phyloP scores from a whole-genome alignment of 345 rosid genomes.

The Stellera chamaejasme region DNA sequence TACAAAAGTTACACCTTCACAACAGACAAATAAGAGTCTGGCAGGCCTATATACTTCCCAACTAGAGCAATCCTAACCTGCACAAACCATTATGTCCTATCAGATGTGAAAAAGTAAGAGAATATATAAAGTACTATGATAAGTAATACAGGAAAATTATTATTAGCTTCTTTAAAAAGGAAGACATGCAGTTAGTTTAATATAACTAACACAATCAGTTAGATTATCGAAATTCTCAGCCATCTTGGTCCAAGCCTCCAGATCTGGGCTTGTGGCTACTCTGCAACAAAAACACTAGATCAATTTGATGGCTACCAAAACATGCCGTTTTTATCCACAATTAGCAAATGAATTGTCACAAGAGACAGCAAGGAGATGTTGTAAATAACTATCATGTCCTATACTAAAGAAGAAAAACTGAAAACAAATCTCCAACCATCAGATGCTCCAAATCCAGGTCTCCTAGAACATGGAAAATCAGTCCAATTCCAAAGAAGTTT shows the following conservation, averaged over 20 bases:
- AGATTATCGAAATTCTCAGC: conserved; percentile 66
- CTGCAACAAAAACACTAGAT: conserved; percentile 37
- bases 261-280: conserved; percentile 54
- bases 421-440: conserved; percentile 2
- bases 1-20: conserved; percentile 47
- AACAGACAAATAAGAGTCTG: conserved; percentile 94
- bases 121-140: neutral
- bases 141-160: too few species aligned
- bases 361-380: neutral
- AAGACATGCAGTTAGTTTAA: conserved; percentile 10
- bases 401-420: neutral
- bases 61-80: conserved; percentile 97
- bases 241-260: conserved; percentile 71
- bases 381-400: neutral
- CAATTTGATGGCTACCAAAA: conserved; percentile 13
- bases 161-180: conserved; percentile 1
- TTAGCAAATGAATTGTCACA: conserved; percentile 2
- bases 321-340: neutral
- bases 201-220: conserved; percentile 41
- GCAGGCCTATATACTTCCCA: conserved; percentile 89
- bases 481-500: neutral
- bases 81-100: conserved; percentile 16
- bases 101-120: conserved; percentile 15
- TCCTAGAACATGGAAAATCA: conserved; percentile 1
- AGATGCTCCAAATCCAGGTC: conserved; percentile 4